phyloP scores from a whole-genome alignment of 2,329 filamentous ascomycete species.

The Aspergillus terreus region DNA sequence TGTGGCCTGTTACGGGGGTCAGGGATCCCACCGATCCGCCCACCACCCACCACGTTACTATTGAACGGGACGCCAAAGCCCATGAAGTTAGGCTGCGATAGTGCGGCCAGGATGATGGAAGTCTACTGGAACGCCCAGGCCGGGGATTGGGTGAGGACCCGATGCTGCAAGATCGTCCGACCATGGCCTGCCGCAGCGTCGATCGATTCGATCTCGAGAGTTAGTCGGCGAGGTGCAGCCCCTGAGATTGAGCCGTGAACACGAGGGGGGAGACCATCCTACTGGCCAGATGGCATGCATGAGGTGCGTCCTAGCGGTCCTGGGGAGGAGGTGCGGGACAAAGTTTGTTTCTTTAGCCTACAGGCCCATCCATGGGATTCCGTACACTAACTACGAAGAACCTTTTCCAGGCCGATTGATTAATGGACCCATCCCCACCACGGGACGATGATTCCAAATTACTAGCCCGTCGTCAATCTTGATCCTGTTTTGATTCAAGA shows the following conservation, averaged over 20 bases:
- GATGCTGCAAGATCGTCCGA: not conserved
- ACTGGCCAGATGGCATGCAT: conserved; percentile 5
- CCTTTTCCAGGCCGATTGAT: not conserved
- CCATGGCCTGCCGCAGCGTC: not conserved
- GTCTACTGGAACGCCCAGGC: too few relatives aligned
- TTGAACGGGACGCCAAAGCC: not conserved
- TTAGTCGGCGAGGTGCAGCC: not conserved
- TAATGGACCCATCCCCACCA: not conserved
- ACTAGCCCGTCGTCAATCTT: not conserved
- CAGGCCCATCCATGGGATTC: not conserved
- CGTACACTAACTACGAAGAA: not conserved
- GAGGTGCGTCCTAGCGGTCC: not conserved
- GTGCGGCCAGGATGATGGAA: not conserved
- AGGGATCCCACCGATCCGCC: not conserved
- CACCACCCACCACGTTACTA: not conserved
- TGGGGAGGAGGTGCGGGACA: not conserved
- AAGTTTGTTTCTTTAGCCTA: not conserved
- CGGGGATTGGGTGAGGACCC: not conserved
- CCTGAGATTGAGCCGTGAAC: conserved; percentile 3
- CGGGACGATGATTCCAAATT: not conserved
- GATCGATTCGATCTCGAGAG: not conserved
- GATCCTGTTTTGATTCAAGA: not conserved
- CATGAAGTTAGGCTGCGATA: not conserved
- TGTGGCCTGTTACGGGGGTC: not conserved
- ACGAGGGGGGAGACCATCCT: conserved; percentile 1